A percentile compares a stretch with the other conserved stretches of the same genome.
These are phyloP conservation scores for Apiospora sp. DNA, from an alignment of 2,329 filamentous ascomycete species.

Conservation along the genomic window DNA sequence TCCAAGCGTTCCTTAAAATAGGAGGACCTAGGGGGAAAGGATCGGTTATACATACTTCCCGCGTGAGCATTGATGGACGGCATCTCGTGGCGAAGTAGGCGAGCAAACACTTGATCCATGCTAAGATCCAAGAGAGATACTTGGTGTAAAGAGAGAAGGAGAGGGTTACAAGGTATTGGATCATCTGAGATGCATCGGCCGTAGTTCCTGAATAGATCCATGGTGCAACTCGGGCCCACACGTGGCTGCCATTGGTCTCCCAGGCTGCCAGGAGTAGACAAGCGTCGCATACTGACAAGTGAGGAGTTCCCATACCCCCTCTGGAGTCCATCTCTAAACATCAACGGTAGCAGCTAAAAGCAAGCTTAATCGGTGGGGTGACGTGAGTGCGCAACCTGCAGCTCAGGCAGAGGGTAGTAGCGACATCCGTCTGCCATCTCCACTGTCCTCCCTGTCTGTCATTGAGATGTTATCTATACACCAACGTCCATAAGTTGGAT, in stretches of 20 bases:
- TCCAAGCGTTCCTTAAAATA: conserved; percentile 13
- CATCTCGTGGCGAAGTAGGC: neutral
- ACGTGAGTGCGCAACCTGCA: neutral
- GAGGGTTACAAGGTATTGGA: neutral
- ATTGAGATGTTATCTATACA: neutral
- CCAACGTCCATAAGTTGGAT: neutral
- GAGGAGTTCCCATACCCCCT: conserved; percentile 13
- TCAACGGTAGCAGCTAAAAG: neutral
- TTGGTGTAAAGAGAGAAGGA: neutral
- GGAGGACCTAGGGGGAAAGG: neutral
- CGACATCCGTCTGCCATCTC: neutral
- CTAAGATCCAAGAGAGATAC: neutral
- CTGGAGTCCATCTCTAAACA: neutral
- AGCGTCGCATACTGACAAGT: conserved; percentile 16
- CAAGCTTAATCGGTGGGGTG: conserved; percentile 14
- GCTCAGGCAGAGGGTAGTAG: neutral
- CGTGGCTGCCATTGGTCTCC: neutral
- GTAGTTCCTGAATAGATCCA: conserved; percentile 21
- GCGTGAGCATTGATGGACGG: neutral
- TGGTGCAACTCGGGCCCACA: conserved; percentile 22
- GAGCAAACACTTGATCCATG: neutral
- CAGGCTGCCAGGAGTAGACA: neutral
- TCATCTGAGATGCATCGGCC: conserved; percentile 23
- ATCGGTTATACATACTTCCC: neutral
- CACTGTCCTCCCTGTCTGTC: neutral